phyloP scores from a whole-genome alignment of 306 rosid genomes.

The Luffa aegyptiaca region DNA sequence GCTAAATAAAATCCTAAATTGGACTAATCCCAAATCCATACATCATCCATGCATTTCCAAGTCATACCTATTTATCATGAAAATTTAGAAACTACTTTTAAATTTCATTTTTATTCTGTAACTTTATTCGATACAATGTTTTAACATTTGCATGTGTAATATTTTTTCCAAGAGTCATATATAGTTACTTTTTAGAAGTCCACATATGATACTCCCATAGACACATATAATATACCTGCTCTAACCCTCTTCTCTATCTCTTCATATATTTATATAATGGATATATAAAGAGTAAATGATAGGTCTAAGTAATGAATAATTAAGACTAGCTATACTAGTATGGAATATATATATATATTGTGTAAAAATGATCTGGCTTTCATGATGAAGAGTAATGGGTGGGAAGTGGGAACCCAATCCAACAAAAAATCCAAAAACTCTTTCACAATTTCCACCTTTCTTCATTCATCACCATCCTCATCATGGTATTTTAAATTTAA shows the following conservation, averaged over 20 bases:
- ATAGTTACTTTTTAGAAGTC: neutral
- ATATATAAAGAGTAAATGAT: conserved; percentile 36
- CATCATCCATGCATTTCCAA: neutral
- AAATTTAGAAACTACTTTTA: neutral
- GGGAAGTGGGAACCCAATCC: conserved; percentile 20
- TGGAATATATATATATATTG: neutral
- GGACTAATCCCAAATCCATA: neutral
- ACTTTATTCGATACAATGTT: neutral
- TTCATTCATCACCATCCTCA: neutral
- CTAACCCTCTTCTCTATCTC: neutral
- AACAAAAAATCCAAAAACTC: conserved; percentile 33
- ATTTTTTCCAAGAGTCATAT: neutral
- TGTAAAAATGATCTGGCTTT: neutral
- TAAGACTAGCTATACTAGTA: conserved; percentile 26
- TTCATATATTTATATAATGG: neutral
- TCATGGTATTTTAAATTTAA: too few species aligned
- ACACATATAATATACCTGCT: neutral
- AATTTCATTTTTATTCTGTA: neutral
- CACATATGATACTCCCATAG: neutral
- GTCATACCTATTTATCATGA: neutral
- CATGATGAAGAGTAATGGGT: conserved; percentile 25
- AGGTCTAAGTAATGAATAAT: conserved; percentile 27
- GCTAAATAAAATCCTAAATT: neutral
- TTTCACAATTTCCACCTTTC: neutral
- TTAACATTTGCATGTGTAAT: neutral